A percentile compares a stretch with the other conserved stretches of the same genome.
Evolutionary conservation across 1,284 basidiomycete species (phyloP).

Genomic region (Inonotus hispidus): DNA sequence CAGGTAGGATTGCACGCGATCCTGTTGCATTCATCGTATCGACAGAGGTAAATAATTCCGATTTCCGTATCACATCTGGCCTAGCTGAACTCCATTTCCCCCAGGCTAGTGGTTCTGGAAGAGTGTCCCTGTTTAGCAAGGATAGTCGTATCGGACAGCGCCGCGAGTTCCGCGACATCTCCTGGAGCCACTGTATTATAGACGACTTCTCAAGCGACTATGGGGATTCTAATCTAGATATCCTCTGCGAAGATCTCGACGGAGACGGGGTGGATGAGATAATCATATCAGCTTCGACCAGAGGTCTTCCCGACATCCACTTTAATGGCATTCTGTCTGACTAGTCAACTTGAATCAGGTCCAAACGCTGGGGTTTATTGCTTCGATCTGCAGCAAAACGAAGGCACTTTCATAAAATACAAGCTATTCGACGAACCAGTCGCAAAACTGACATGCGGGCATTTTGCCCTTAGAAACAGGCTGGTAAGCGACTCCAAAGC

Average conservation of each 20-base stretch:
- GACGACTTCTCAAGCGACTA: slow-evolving; percentile 5
- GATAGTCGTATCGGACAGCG: not conserved
- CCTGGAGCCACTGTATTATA: slow-evolving; percentile 10
- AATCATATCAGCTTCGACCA: slow-evolving; percentile 8
- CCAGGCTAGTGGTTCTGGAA: slow-evolving; percentile 1
- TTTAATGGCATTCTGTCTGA: not conserved
- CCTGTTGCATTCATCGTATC: slow-evolving; percentile 10
- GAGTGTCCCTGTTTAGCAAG: slow-evolving; percentile 8
- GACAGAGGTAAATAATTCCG: slow-evolving; percentile 6
- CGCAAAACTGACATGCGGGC: slow-evolving; percentile 7
- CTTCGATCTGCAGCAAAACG: not conserved
- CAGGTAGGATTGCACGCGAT: slow-evolving; percentile 7
- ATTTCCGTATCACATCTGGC: not conserved
- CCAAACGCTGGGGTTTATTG: slow-evolving; percentile 12
- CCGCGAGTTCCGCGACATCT: slow-evolving; percentile 2
- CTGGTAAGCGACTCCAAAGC: slow-evolving; percentile 1
- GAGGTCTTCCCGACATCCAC: slow-evolving; percentile 1
- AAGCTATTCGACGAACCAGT: slow-evolving; percentile 9
- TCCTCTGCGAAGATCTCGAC: slow-evolving; percentile 16
- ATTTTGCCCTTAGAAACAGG: slow-evolving; percentile 2
- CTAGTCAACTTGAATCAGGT: not conserved
- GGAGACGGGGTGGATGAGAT: slow-evolving; percentile 18
- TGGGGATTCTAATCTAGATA: slow-evolving; percentile 6
- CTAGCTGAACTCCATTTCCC: not conserved
- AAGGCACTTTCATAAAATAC: slow-evolving; percentile 8